These are phyloP conservation scores for Casuarina equisetifolia DNA, from an alignment of 306 rosid genomes.

Conservation along the genomic window DNA sequence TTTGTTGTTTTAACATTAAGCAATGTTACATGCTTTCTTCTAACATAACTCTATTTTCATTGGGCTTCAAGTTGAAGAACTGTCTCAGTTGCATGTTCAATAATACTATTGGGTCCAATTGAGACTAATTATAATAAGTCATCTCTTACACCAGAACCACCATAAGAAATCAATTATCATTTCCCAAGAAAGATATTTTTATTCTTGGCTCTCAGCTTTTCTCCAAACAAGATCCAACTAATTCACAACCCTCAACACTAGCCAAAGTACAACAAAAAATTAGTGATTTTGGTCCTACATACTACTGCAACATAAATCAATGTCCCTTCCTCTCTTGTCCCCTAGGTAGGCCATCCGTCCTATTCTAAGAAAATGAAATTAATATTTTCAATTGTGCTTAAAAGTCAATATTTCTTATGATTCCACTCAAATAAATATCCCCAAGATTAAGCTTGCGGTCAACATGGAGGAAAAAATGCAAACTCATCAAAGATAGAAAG, in stretches of 20 bases:
- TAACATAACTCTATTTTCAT: neutral
- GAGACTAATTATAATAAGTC: neutral
- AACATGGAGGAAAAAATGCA: neutral
- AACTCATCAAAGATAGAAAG: neutral
- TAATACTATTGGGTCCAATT: neutral
- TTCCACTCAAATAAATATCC: neutral
- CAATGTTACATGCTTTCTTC: neutral
- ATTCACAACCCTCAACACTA: neutral
- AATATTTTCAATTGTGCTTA: neutral
- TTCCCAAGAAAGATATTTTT: neutral
- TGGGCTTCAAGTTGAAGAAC: neutral
- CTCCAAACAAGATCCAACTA: neutral
- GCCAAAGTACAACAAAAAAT: neutral
- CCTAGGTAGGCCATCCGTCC: neutral
- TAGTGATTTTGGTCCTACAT: neutral
- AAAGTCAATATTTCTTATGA: neutral
- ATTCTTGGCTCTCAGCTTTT: neutral
- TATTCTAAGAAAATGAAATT: neutral
- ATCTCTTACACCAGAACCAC: neutral
- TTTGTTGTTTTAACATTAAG: neutral
- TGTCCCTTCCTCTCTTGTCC: too few species aligned
- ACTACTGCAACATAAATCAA: neutral
- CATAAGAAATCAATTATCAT: neutral
- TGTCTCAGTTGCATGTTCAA: neutral
- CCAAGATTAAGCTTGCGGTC: neutral